Evolutionary conservation across 148 eudicot genomes (phyloP), one percentile per base, ranked within the genome.

Genomic region (Heliosperma pusillum): DNA sequence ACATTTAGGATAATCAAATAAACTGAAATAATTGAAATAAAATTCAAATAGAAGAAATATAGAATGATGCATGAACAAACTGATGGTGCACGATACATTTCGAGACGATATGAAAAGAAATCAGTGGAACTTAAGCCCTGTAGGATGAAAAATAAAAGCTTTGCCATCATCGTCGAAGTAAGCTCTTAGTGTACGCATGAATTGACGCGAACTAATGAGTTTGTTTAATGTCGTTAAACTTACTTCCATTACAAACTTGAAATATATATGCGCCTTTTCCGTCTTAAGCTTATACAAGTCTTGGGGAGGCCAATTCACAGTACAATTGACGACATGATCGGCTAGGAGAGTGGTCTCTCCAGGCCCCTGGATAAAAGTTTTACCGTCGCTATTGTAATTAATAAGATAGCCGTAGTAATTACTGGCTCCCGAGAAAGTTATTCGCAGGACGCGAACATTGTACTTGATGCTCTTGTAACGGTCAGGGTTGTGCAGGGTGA

Each of bases 401-500:
- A 66, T 21, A 17, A 19, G 19, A 4, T 21, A 25, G 50, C 70
- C 70, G n/a, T 1, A 7, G 11, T 20, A 7, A 33, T 6, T 2
- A 4, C 47, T 19, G 12, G 7, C 13, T 16, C 4, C 0, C 25
- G 45, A 40, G 45, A 33, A 66, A 2, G 7, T n/a, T 6, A 66
- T 33, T 24, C 70, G 70, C 15, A 66, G 40, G 45, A 36, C 3
- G 11, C 16, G 47, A 20, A 66, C 24, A 25, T 36, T 44, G 70
- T 33, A 66, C 1, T 66, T 19, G 24, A 66, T 20, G 22, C 70
- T 66, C 50, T 66, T 66, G 70, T 66, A 66, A 19, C 40, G 70
- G 47, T 66, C 70, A n/a, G 70, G 70, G 70, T 66, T 66, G 50
- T 33, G 50, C 10, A 66, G 25, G 47, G 70, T 66, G 25, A 66